Conservation (phyloP, 257 asterid genomes). For the Petunia secreta region DNA sequence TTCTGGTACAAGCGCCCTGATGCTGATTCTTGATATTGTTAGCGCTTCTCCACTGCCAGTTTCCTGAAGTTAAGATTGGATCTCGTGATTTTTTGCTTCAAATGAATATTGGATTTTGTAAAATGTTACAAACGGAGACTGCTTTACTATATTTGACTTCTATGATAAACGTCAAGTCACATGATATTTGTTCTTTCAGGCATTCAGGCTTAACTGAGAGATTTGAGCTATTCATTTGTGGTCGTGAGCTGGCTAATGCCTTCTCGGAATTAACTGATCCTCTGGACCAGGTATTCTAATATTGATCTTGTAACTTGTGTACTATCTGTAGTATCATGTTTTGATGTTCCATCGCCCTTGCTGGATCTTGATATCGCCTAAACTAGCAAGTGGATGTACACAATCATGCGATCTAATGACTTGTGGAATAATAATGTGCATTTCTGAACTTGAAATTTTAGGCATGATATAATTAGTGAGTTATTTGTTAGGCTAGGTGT, state of each 20-base stretch:
- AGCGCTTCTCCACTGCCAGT: neutral
- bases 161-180: neutral
- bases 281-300: slow-evolving; percentile 67
- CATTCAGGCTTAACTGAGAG: slow-evolving; percentile 91
- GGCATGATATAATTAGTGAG: too few species aligned
- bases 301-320: slow-evolving; percentile 18
- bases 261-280: slow-evolving; percentile 98
- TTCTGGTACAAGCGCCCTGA: neutral
- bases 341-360: neutral
- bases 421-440: neutral
- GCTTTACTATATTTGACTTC: slow-evolving; percentile 6
- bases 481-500: too few species aligned
- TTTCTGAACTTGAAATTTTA: too few species aligned
- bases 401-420: neutral
- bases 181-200: slow-evolving; percentile 40
- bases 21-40: neutral
- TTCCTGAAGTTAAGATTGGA: neutral
- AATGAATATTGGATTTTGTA: neutral
- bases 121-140: neutral
- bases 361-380: neutral
- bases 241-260: slow-evolving; percentile 91
- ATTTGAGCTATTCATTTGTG: slow-evolving; percentile 88
- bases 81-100: neutral
- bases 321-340: neutral
- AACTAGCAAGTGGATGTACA: neutral